Percentiles rank a stretch among this genome's conserved stretches.
Conservation (phyloP, 2,329 filamentous ascomycete genomes). For the Sporothrix inflata region DNA sequence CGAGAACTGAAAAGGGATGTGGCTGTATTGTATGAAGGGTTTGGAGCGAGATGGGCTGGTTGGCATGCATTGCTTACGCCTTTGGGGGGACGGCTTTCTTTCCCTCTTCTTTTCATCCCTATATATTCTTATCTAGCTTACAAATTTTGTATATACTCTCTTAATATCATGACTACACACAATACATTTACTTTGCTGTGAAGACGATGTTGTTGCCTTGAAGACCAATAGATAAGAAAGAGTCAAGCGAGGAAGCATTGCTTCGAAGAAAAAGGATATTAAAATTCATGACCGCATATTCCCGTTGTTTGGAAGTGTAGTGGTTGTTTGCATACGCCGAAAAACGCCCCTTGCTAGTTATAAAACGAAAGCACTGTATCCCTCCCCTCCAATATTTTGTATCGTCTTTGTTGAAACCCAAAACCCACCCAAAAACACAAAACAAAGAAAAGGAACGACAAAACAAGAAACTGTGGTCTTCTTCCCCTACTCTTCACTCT, state of each 20-base stretch:
- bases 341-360: constrained; percentile 16
- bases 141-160: constrained; percentile 8
- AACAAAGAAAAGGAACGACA: background rate
- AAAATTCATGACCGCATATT: background rate
- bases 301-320: background rate
- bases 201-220: too few relatives aligned
- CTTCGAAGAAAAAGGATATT: background rate
- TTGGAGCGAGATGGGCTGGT: background rate
- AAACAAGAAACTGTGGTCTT: background rate
- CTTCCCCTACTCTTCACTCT: constrained; percentile 38
- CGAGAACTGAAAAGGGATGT: background rate
- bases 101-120: background rate
- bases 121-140: background rate
- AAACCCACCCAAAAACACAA: background rate
- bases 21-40: background rate
- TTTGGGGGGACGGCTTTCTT: background rate
- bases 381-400: background rate
- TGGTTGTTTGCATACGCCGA: background rate
- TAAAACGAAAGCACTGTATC: background rate
- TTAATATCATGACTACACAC: background rate
- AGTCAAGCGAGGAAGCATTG: too few relatives aligned
- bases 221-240: too few relatives aligned
- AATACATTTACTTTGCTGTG: too few relatives aligned
- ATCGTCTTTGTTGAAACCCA: background rate
- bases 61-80: background rate